A percentile compares a stretch with the other conserved stretches of the same genome.
phyloP scores from a whole-genome alignment of 768 basidiomycete genomes.

The Hydnomerulius pinastri region DNA sequence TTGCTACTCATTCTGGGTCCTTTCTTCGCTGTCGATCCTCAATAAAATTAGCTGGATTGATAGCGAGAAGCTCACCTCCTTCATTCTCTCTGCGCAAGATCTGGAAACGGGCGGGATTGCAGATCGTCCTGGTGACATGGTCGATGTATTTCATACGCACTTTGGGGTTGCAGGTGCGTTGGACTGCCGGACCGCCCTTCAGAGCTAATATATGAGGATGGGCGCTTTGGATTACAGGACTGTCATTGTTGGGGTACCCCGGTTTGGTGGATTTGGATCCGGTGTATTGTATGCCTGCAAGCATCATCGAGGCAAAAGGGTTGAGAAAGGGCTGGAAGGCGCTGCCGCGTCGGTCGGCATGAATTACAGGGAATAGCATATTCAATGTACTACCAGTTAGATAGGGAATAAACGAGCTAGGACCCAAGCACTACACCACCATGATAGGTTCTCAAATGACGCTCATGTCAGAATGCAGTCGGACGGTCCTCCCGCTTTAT shows the following conservation, averaged over 20 bases:
- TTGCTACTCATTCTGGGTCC: constrained; percentile 97
- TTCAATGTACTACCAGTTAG: constrained; percentile 1
- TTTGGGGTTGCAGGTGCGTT: constrained; percentile 84
- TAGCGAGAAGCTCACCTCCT: constrained; percentile 67
- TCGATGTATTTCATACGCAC: constrained; percentile 95
- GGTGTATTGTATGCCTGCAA: constrained; percentile 93
- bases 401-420: constrained; percentile 9
- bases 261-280: constrained; percentile 87
- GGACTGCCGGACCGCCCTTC: neutral
- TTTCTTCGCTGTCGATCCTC: constrained; percentile 85
- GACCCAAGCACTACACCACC: too few species aligned
- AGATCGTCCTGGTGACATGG: constrained; percentile 90
- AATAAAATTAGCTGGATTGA: constrained; percentile 88
- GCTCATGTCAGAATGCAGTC: too few species aligned
- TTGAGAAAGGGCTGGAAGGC: constrained; percentile 53
- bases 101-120: constrained; percentile 90
- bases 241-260: constrained; percentile 87
- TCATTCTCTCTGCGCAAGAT: constrained; percentile 92
- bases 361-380: constrained; percentile 8
- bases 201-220: neutral
- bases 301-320: constrained; percentile 67
- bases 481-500: too few species aligned
- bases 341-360: constrained; percentile 28
- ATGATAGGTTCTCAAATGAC: too few species aligned
- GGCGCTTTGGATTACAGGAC: constrained; percentile 46